A percentile compares a stretch with the other conserved stretches of the same genome.
Conservation (phyloP, 768 basidiomycete genomes). For the Inosperma sp. region DNA sequence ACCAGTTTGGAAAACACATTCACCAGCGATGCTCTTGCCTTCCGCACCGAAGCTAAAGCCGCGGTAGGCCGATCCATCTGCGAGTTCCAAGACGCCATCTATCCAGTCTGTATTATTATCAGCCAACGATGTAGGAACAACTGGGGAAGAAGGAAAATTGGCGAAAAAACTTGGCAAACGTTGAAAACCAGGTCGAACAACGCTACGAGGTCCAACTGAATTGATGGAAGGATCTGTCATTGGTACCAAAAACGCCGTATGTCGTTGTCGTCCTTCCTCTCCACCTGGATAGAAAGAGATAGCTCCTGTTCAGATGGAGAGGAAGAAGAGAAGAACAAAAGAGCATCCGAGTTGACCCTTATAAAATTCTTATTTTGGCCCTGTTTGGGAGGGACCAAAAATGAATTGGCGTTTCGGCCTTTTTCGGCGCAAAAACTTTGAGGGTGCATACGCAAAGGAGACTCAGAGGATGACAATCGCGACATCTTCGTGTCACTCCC, state of each 20-base stretch:
- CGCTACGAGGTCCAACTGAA: slow-evolving; percentile 20
- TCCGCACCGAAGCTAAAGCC: slow-evolving; percentile 94
- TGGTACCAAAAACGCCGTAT: slow-evolving; percentile 13
- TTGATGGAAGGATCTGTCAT: slow-evolving; percentile 20
- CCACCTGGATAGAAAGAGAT: slow-evolving; percentile 40
- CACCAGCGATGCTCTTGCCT: slow-evolving; percentile 86
- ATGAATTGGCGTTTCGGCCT: too few relatives aligned
- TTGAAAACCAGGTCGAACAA: slow-evolving; percentile 41
- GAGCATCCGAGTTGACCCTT: slow-evolving; percentile 27
- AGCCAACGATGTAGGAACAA: slow-evolving; percentile 29
- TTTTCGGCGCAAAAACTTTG: too few relatives aligned
- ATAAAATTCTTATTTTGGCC: slow-evolving; percentile 33
- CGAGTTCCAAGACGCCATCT: slow-evolving; percentile 82
- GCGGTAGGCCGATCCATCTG: slow-evolving; percentile 81
- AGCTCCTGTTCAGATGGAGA: slow-evolving; percentile 39
- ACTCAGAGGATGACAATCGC: too few relatives aligned
- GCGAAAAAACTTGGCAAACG: slow-evolving; percentile 40
- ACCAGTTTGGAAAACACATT: slow-evolving; percentile 99
- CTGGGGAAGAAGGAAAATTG: slow-evolving; percentile 33
- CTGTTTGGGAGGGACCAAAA: too few relatives aligned
- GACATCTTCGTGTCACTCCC: too few relatives aligned
- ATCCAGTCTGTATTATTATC: slow-evolving; percentile 27
- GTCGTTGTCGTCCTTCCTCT: slow-evolving; percentile 36
- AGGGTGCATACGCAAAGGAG: too few relatives aligned
- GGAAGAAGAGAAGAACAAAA: slow-evolving; percentile 49